phyloP scores from a whole-genome alignment of 192 early-diverging fungal genomes.

The Pecoramyces ruminantium region DNA sequence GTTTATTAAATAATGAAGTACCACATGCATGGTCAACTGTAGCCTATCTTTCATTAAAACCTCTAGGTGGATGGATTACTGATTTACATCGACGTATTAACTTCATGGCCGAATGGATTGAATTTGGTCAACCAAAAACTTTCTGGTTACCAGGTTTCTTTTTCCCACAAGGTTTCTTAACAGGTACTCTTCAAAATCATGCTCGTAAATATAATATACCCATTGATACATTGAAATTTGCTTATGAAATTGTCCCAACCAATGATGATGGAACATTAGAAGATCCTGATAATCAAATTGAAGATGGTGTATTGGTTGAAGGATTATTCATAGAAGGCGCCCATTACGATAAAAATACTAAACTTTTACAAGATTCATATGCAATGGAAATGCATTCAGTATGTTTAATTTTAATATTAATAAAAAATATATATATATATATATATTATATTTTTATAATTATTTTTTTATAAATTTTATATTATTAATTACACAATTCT shows the following conservation, averaged over 20 bases:
- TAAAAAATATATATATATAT: too few species aligned
- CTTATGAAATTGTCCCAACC: conserved; percentile 22
- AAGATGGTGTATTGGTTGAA: conserved; percentile 31
- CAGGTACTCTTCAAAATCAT: conserved; percentile 41
- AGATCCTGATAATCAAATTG: conserved; percentile 5
- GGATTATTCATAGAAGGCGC: conserved; percentile 40
- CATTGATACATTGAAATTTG: conserved; percentile 31
- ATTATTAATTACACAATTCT: too few species aligned
- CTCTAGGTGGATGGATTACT: conserved; percentile 34
- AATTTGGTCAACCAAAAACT: conserved; percentile 25
- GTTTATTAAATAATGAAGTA: conserved; percentile 38
- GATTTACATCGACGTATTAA: conserved; percentile 25
- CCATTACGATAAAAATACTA: conserved; percentile 29
- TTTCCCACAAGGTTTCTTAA: conserved; percentile 48
- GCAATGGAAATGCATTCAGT: conserved; percentile 51
- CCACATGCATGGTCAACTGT: conserved; percentile 24
- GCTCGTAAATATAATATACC: conserved; percentile 36
- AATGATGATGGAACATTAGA: conserved; percentile 10
- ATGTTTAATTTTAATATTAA: too few species aligned
- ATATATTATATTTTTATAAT: too few species aligned
- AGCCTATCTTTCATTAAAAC: conserved; percentile 38
- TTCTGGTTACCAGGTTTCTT: conserved; percentile 50
- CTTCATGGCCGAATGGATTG: conserved; percentile 20
- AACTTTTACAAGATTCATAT: conserved; percentile 31
- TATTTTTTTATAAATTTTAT: too few species aligned